phyloP scores from a whole-genome alignment of 140 eudicot species.

The Oenanthe javanica region DNA sequence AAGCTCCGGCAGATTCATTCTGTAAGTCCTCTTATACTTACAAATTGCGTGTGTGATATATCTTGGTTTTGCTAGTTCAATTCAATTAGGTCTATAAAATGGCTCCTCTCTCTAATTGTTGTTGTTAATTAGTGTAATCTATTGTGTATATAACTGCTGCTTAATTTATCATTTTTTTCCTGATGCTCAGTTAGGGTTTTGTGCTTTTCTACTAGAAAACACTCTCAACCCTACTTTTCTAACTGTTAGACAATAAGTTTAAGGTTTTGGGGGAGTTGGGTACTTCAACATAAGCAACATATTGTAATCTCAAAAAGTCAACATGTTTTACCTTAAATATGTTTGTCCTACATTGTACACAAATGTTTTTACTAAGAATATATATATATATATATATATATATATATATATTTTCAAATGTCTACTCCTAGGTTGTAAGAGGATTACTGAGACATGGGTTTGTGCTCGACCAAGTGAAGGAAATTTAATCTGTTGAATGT shows the following conservation, averaged over 20 bases:
- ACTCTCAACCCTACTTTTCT: no score
- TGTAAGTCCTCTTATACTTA: background rate
- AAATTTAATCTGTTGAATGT: slow-evolving; percentile 9
- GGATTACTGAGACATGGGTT: slow-evolving; percentile 7
- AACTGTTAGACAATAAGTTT: no score
- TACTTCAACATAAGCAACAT: no score
- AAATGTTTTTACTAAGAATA: background rate
- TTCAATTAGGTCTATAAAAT: background rate
- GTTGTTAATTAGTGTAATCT: background rate
- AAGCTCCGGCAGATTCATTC: background rate
- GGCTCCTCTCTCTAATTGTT: background rate
- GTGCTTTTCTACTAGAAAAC: no score
- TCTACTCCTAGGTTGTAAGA: slow-evolving; percentile 6
- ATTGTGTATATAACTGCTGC: background rate
- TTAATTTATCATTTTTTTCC: background rate
- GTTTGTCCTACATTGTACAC: background rate
- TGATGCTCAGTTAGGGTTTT: background rate
- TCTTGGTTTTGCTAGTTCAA: background rate
- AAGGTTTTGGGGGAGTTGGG: no score
- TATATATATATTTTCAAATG: background rate
- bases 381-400: no score
- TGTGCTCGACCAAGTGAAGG: background rate
- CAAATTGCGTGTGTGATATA: background rate
- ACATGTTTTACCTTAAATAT: background rate
- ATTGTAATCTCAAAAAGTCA: background rate